These are phyloP conservation scores for Pythium chondricola DNA, from an alignment of 352 stramenopile species.

Conservation along the genomic window DNA sequence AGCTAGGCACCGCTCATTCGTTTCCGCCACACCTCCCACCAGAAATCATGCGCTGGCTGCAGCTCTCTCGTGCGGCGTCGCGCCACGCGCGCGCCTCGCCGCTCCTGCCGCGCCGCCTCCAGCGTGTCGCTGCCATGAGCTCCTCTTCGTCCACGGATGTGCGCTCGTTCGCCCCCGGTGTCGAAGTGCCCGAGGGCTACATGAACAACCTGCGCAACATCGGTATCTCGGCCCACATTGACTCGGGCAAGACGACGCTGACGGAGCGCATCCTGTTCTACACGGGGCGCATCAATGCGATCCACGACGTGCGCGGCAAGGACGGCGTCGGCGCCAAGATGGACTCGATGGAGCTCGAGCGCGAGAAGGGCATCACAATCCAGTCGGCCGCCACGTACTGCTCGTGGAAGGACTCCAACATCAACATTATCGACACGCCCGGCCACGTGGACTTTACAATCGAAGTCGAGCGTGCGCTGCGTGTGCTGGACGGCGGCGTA, in stretches of 20 bases:
- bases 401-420: slow-evolving; percentile 93
- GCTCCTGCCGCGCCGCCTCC: slow-evolving; percentile 17
- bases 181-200: slow-evolving; percentile 59
- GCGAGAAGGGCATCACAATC: slow-evolving; percentile 99
- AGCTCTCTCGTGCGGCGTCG: slow-evolving; percentile 38
- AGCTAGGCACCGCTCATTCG: no score
- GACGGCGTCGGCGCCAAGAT: slow-evolving; percentile 99
- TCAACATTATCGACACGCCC: slow-evolving; percentile 99
- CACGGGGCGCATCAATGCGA: slow-evolving; percentile 96
- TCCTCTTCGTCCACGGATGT: slow-evolving; percentile 9
- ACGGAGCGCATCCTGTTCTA: slow-evolving; percentile 99
- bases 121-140: slow-evolving; percentile 8
- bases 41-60: slow-evolving; percentile 57
- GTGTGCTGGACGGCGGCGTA: slow-evolving; percentile 97
- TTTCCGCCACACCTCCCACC: no score
- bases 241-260: slow-evolving; percentile 98
- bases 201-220: slow-evolving; percentile 91
- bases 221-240: slow-evolving; percentile 95
- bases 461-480: slow-evolving; percentile 96
- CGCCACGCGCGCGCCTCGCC: slow-evolving; percentile 21
- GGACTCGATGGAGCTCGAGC: slow-evolving; percentile 99
- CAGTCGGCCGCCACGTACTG: slow-evolving; percentile 98
- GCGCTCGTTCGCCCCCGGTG: slow-evolving; percentile 35
- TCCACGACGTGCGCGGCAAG: slow-evolving; percentile 95
- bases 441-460: slow-evolving; percentile 99